Percentiles rank a stretch among this genome's conserved stretches.
Evolutionary conservation across 495 filamentous ascomycete genomes (phyloP).

Genomic region (Staphylotrichum longicolle): DNA sequence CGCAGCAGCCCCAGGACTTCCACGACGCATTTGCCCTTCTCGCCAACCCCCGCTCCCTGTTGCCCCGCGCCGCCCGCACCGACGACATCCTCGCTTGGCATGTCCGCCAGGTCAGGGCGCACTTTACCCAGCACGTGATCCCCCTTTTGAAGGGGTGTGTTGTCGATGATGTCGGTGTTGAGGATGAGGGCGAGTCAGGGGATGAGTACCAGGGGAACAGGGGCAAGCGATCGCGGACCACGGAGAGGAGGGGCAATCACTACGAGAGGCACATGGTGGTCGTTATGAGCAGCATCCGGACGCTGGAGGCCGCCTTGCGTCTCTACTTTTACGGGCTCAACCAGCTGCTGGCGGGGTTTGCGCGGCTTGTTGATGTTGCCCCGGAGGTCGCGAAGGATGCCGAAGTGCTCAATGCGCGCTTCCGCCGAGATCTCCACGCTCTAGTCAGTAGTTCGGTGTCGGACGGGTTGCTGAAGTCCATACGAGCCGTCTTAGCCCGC

Average conservation of each 20-base stretch:
- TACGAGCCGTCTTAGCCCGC: constrained; percentile 53
- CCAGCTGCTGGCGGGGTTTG: constrained; percentile 42
- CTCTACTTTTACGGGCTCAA: constrained; percentile 51
- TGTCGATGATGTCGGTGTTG: constrained; percentile 22
- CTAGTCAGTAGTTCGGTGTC: constrained; percentile 65
- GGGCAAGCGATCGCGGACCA: background rate
- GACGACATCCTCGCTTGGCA: constrained; percentile 54
- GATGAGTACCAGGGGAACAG: background rate
- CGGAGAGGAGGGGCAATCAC: constrained; percentile 14
- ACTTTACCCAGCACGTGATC: constrained; percentile 52
- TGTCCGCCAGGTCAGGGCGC: constrained; percentile 49
- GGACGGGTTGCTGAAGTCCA: constrained; percentile 49
- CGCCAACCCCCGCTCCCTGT: constrained; percentile 35
- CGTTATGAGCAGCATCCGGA: constrained; percentile 47
- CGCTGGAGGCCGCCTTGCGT: constrained; percentile 49
- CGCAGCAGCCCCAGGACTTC: constrained; percentile 33
- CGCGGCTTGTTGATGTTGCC: constrained; percentile 18
- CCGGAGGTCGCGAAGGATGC: constrained; percentile 24
- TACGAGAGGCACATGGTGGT: constrained; percentile 41
- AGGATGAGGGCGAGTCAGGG: constrained; percentile 9
- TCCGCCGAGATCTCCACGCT: constrained; percentile 61
- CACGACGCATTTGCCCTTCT: constrained; percentile 45
- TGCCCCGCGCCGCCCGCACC: constrained; percentile 47
- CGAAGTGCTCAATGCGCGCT: constrained; percentile 46
- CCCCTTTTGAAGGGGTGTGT: constrained; percentile 44